These are phyloP conservation scores for Cinnamomum micranthum DNA, from an alignment of 164 flowering plant genomes.

Conservation along the genomic window DNA sequence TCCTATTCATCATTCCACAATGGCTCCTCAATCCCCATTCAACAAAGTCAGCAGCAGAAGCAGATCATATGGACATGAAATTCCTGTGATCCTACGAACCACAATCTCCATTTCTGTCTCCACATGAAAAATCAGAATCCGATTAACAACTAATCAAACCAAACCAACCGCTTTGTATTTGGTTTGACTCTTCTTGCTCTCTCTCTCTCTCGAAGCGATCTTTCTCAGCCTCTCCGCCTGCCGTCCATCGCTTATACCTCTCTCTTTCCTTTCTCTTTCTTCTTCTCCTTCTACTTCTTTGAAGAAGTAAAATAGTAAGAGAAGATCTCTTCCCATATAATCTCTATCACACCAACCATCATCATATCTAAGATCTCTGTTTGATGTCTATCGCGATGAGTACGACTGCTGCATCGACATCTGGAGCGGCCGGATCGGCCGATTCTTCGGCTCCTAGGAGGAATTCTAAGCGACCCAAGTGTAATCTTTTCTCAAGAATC, in stretches of 20 bases:
- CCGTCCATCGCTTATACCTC: background rate
- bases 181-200: background rate
- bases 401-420: constrained; percentile 13
- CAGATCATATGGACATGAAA: background rate
- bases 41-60: background rate
- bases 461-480: constrained; percentile 30
- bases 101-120: background rate
- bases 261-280: background rate
- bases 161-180: background rate
- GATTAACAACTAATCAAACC: background rate
- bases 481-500: constrained; percentile 8
- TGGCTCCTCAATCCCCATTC: no score
- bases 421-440: constrained; percentile 12
- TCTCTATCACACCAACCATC: background rate
- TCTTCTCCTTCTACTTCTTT: background rate
- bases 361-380: background rate
- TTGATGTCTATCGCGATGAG: constrained; percentile 5
- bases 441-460: constrained; percentile 23
- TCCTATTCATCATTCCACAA: no score
- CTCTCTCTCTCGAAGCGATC: background rate
- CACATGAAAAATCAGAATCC: background rate
- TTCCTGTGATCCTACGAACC: background rate
- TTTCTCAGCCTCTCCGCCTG: background rate
- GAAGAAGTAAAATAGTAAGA: background rate
- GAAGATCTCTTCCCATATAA: background rate